Percentiles rank a stretch among this genome's conserved stretches.
phyloP scores from a whole-genome alignment of 2,329 filamentous ascomycete species.

The Colletotrichum tropicicola region DNA sequence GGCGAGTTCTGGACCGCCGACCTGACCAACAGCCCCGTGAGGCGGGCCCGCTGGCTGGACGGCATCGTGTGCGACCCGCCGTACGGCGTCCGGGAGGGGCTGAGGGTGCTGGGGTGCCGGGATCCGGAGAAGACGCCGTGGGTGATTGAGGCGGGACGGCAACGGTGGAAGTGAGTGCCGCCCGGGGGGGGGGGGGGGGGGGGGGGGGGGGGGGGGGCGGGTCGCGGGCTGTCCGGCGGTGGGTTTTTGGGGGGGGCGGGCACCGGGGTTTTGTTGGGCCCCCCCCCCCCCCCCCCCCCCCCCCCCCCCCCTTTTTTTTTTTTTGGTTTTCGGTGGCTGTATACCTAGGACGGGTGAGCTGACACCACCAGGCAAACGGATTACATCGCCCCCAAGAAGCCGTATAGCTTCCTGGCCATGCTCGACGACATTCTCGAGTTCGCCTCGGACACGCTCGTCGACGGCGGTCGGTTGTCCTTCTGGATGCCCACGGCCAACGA shows the following conservation, averaged over 20 bases:
- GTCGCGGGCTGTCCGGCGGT: too few relatives aligned
- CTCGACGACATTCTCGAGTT: slow-evolving; percentile 90
- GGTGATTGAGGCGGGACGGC: slow-evolving; percentile 74
- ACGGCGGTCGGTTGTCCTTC: slow-evolving; percentile 83
- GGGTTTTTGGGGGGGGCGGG: too few relatives aligned
- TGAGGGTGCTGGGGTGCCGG: slow-evolving; percentile 84
- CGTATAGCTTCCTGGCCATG: slow-evolving; percentile 92
- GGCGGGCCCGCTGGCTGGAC: slow-evolving; percentile 72
- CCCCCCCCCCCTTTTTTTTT: slow-evolving; percentile 33
- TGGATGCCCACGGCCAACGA: slow-evolving; percentile 97
- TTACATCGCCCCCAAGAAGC: slow-evolving; percentile 88
- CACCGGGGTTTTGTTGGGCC: too few relatives aligned
- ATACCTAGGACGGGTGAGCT: slow-evolving; percentile 9
- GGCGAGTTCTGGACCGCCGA: slow-evolving; percentile 87
- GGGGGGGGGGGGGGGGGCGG: too few relatives aligned
- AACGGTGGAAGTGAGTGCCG: slow-evolving; percentile 72
- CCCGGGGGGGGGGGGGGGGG: too few relatives aligned
- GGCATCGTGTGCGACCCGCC: slow-evolving; percentile 96
- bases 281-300: too few relatives aligned
- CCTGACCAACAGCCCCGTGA: slow-evolving; percentile 85
- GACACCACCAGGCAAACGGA: slow-evolving; percentile 60
- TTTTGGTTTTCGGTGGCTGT: slow-evolving; percentile 30
- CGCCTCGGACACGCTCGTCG: slow-evolving; percentile 78
- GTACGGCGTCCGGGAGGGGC: slow-evolving; percentile 91
- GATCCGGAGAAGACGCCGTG: slow-evolving; percentile 69